Percentiles rank a stretch among this genome's conserved stretches.
These are phyloP conservation scores for Starmerella stigmatis DNA, from an alignment of 805 yeast genomes.

Conservation along the genomic window DNA sequence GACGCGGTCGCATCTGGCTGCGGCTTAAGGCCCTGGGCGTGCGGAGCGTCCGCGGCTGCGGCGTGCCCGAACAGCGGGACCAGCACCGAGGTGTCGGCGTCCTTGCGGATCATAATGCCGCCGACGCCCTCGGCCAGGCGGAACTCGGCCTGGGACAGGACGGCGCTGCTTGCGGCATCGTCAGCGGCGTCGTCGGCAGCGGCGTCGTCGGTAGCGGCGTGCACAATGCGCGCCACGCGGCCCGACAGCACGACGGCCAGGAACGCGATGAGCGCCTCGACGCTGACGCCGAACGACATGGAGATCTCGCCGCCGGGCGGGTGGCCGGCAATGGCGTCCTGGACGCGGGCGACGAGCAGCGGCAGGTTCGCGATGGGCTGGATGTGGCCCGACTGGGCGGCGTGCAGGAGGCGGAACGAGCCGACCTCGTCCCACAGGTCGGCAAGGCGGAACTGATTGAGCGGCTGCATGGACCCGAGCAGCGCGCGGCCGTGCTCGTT, in stretches of 20 bases:
- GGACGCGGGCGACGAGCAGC: constrained; percentile 10
- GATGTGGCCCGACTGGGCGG: constrained; percentile 7
- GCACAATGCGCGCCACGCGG: constrained; percentile 11
- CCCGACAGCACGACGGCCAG: constrained; percentile 23
- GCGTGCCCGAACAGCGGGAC: constrained; percentile 12
- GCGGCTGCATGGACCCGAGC: constrained; percentile 16
- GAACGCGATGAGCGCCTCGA: constrained; percentile 20
- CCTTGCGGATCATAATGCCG: constrained; percentile 10
- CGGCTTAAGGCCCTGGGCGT: neutral
- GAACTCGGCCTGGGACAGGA: constrained; percentile 11
- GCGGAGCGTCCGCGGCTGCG: neutral
- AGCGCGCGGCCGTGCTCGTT: constrained; percentile 49
- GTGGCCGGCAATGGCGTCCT: constrained; percentile 8
- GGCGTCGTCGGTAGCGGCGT: neutral
- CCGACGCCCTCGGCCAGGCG: constrained; percentile 11
- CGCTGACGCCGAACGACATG: constrained; percentile 12
- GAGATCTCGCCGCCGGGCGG: constrained; percentile 8
- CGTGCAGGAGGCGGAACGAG: constrained; percentile 11
- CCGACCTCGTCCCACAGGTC: constrained; percentile 38
- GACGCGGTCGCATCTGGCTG: neutral
- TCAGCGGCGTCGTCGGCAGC: neutral
- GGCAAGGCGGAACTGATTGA: constrained; percentile 55
- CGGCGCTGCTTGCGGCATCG: neutral
- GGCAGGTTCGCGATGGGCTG: constrained; percentile 6
- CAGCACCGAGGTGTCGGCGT: constrained; percentile 7